Evolutionary conservation across 1,139 yeast species (phyloP), one percentile per base, ranked within the genome.

Genomic region (Protomyces gravidus): DNA sequence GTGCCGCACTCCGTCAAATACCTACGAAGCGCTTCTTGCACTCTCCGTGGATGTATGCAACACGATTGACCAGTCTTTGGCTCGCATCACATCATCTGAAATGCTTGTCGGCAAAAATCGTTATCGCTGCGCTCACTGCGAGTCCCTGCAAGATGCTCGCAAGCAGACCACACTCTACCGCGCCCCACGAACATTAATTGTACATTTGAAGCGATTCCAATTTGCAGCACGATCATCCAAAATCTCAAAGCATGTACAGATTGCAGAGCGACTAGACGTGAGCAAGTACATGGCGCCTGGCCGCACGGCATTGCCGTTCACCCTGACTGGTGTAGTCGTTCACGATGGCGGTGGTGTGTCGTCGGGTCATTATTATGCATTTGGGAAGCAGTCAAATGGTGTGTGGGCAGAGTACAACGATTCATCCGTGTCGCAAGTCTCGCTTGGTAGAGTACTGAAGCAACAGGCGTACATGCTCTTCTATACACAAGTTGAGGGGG

Each of bases 321-420:
- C 84, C 69, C 78, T 92, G 63, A 78, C 82, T n/a, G 82, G 92
- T 19, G 96, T 90, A 21, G 86, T 90, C 63, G 90, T 89, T 17
- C 99, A 92, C 70, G 96, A 89, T 69, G 98, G 98, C 45, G 79
- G 97, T 64, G 86, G 96, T 0, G 83, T 90, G 13, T 84, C 90
- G 50, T 84, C 94, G 5, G 99, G 99, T 4, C 99, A 92, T 72
- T 92, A 92, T 69, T 81, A 89, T 64, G 86, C 96, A 1, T 89
- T 87, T 70, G 88, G 96, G 69, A 81, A 86, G 64, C 96, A 90
- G 70, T 96, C 97, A 1, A 92, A 88, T 71, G 89, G 89, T 1
- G 73, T 85, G 1, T 92, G 98, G 98, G 84, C 89, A 33, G 85
- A 90, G 9, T 92, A 90, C 71, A 97, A 92, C 70, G 99, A 92